A percentile compares a stretch with the other conserved stretches of the same genome.
Conservation (phyloP, 345 rosid species). For the Aquilaria yunnanensis region DNA sequence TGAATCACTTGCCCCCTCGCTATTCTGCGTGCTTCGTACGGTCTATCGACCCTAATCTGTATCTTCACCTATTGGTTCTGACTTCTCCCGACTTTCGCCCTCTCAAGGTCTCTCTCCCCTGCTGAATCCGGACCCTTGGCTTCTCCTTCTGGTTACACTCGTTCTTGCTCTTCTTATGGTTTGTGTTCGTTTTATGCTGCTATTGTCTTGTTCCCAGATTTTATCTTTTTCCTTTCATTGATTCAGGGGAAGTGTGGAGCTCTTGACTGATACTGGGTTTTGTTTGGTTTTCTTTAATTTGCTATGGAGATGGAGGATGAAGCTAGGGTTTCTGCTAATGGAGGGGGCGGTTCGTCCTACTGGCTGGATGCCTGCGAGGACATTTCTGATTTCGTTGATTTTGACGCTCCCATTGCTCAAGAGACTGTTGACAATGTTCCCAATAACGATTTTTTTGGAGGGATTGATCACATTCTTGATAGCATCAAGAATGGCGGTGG, state of each 20-base stretch:
- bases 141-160: not conserved
- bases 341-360: slow-evolving; percentile 47
- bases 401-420: slow-evolving; percentile 47
- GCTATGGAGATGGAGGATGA: slow-evolving; percentile 41
- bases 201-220: not conserved
- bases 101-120: slow-evolving; percentile 14
- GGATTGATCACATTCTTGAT: slow-evolving; percentile 86
- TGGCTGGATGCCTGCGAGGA: slow-evolving; percentile 97
- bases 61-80: slow-evolving; percentile 12
- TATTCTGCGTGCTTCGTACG: slow-evolving; percentile 68
- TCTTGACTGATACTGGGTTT: not conserved
- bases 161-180: not conserved
- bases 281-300: not conserved
- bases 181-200: not conserved
- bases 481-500: slow-evolving; percentile 76
- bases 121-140: slow-evolving; percentile 6
- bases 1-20: slow-evolving; percentile 22
- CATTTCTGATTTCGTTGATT: slow-evolving; percentile 58
- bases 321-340: slow-evolving; percentile 30
- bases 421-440: slow-evolving; percentile 34
- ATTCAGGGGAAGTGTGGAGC: slow-evolving; percentile 2
- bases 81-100: not conserved
- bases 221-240: not conserved
- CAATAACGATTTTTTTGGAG: slow-evolving; percentile 77
- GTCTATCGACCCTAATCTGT: slow-evolving; percentile 77